A percentile compares a stretch with the other conserved stretches of the same genome.
Evolutionary conservation across 2,329 filamentous ascomycete species (phyloP).

Genomic region (Emergomyces africanus): DNA sequence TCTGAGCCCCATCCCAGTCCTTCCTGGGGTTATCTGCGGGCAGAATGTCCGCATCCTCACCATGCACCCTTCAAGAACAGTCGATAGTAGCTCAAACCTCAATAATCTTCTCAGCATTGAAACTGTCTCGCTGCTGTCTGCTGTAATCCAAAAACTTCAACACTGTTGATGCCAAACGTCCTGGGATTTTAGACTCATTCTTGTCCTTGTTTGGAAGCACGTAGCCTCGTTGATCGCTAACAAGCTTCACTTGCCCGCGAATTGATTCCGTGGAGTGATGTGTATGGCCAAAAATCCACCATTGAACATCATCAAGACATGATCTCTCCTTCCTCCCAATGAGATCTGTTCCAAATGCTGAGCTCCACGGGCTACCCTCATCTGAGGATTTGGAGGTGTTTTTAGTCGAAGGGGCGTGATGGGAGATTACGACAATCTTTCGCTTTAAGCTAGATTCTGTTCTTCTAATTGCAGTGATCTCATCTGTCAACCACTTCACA

Average conservation of each 20-base stretch:
- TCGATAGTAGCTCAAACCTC: background rate
- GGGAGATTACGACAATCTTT: conserved; percentile 38
- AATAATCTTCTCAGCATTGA: background rate
- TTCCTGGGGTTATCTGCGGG: no score
- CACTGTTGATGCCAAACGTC: background rate
- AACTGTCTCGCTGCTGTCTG: background rate
- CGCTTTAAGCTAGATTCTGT: background rate
- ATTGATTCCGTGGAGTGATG: conserved; percentile 27
- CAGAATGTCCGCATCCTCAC: no score
- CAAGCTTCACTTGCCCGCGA: conserved; percentile 19
- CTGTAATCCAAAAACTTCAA: background rate
- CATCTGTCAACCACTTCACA: conserved; percentile 35
- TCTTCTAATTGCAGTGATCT: conserved; percentile 16
- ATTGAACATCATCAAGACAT: conserved; percentile 15
- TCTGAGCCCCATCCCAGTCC: no score
- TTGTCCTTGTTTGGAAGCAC: conserved; percentile 4
- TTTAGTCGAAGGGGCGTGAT: conserved; percentile 40
- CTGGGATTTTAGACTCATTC: background rate
- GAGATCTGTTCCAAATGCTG: conserved; percentile 33
- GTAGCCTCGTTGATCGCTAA: conserved; percentile 31
- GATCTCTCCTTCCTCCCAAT: conserved; percentile 12
- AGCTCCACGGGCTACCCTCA: conserved; percentile 31
- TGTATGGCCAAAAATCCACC: conserved; percentile 32
- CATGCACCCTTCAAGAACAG: no score
- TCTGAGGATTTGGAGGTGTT: conserved; percentile 38